A percentile compares a stretch with the other conserved stretches of the same genome.
Evolutionary conservation across 2,329 filamentous ascomycete genomes (phyloP).

Genomic region (Chaetomiaceae sp.): DNA sequence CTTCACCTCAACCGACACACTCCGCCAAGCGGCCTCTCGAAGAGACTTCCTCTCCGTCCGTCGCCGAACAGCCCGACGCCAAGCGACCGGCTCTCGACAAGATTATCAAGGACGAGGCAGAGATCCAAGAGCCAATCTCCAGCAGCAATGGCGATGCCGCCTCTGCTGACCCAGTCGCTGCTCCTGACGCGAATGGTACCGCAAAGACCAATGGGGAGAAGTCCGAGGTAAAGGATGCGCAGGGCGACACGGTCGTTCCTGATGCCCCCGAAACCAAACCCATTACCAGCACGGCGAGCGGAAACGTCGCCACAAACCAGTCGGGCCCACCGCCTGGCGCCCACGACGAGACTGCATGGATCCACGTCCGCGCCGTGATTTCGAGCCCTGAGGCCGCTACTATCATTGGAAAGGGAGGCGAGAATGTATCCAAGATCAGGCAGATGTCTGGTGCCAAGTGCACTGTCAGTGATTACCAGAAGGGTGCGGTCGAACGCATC

Average conservation of each 20-base stretch:
- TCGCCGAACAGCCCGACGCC: slow-evolving; percentile 90
- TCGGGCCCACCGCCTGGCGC: slow-evolving; percentile 47
- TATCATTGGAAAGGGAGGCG: slow-evolving; percentile 96
- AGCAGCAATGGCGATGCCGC: slow-evolving; percentile 37
- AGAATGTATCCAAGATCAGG: slow-evolving; percentile 96
- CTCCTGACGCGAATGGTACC: slow-evolving; percentile 45
- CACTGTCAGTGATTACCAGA: slow-evolving; percentile 96
- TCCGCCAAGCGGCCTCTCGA: slow-evolving; percentile 89
- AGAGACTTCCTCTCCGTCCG: slow-evolving; percentile 91
- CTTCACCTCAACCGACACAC: slow-evolving; percentile 64
- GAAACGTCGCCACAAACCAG: slow-evolving; percentile 38
- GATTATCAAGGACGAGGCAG: slow-evolving; percentile 65
- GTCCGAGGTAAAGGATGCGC: slow-evolving; percentile 50
- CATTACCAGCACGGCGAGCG: slow-evolving; percentile 38
- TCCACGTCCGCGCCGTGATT: slow-evolving; percentile 94
- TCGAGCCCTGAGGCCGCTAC: slow-evolving; percentile 96
- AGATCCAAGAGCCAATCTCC: slow-evolving; percentile 42
- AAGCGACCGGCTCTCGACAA: slow-evolving; percentile 97
- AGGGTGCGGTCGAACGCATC: slow-evolving; percentile 95
- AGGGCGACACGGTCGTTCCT: slow-evolving; percentile 65
- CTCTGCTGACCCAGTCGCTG: slow-evolving; percentile 27
- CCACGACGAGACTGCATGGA: slow-evolving; percentile 92
- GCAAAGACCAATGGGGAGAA: slow-evolving; percentile 50
- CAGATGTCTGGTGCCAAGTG: slow-evolving; percentile 95
- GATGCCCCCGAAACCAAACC: slow-evolving; percentile 57